Evolutionary conservation across 805 yeast genomes (phyloP).

Genomic region (Torulaspora microellipsoides): DNA sequence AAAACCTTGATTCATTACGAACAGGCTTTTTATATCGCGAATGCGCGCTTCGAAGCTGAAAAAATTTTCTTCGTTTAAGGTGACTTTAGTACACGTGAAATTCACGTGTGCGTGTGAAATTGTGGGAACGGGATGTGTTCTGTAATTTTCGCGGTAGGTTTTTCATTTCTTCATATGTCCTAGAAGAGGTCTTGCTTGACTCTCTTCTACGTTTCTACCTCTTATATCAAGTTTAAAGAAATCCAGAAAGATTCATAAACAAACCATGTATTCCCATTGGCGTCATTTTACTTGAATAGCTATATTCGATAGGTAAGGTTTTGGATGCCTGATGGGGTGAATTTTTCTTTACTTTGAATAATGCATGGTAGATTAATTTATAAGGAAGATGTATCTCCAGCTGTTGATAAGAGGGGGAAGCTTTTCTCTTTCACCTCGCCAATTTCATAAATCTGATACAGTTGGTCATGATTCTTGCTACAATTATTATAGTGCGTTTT

Average conservation of each 20-base stretch:
- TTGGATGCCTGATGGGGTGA: slow-evolving; percentile 24
- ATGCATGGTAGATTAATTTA: slow-evolving; percentile 28
- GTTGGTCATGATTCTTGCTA: slow-evolving; percentile 37
- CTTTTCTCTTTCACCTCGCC: slow-evolving; percentile 31
- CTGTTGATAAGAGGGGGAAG: slow-evolving; percentile 33
- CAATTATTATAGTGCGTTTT: slow-evolving; percentile 16
- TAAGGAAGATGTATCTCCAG: slow-evolving; percentile 38
- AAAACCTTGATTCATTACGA: not conserved
- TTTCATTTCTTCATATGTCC: no score
- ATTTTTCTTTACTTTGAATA: slow-evolving; percentile 6
- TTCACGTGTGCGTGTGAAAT: not conserved
- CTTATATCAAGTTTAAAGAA: not conserved
- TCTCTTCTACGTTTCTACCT: not conserved
- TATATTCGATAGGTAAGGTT: slow-evolving; percentile 17
- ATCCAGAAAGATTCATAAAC: slow-evolving; percentile 2
- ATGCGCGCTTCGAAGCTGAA: not conserved
- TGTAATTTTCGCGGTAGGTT: no score
- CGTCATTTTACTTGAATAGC: slow-evolving; percentile 25
- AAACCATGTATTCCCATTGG: slow-evolving; percentile 30
- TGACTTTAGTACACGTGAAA: not conserved
- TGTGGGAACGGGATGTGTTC: not conserved
- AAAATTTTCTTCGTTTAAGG: not conserved
- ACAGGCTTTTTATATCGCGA: not conserved
- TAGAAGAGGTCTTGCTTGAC: no score
- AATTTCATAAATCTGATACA: slow-evolving; percentile 29